Percentiles rank a stretch among this genome's conserved stretches.
phyloP scores from a whole-genome alignment of 164 flowering plant genomes.

The Kalanchoe fedtschenkoi region DNA sequence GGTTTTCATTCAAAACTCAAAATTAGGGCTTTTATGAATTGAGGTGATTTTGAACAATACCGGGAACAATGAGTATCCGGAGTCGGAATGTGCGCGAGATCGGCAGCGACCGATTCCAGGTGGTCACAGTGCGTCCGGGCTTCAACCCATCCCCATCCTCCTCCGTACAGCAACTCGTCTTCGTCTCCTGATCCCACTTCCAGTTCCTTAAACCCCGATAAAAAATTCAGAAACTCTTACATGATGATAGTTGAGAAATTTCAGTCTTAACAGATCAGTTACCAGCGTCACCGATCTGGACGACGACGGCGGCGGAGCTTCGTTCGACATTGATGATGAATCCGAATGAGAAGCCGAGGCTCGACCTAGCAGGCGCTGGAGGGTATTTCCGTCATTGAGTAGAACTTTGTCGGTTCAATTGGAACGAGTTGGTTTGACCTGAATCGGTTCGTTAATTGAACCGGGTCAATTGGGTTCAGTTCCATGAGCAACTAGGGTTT shows the following conservation, averaged over 20 bases:
- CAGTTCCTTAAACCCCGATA: no score
- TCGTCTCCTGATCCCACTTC: slow-evolving; percentile 21
- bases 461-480: background rate
- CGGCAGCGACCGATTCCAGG: no score
- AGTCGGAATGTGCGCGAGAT: no score
- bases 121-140: slow-evolving; percentile 61
- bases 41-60: slow-evolving; percentile 10
- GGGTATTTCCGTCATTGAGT: no score
- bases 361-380: no score
- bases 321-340: slow-evolving; percentile 15
- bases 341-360: background rate
- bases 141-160: slow-evolving; percentile 83
- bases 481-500: background rate
- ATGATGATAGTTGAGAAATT: background rate
- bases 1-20: background rate
- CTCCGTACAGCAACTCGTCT: slow-evolving; percentile 30
- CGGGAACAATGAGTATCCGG: slow-evolving; percentile 62
- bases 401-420: background rate
- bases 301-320: slow-evolving; percentile 21
- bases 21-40: background rate
- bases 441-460: background rate
- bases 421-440: background rate
- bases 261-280: background rate
- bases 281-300: slow-evolving; percentile 7
- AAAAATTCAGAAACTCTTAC: no score